Base-by-base conservation (phyloP, 768 basidiomycete genomes). In the Mycena olivaceomarginata region DNA sequence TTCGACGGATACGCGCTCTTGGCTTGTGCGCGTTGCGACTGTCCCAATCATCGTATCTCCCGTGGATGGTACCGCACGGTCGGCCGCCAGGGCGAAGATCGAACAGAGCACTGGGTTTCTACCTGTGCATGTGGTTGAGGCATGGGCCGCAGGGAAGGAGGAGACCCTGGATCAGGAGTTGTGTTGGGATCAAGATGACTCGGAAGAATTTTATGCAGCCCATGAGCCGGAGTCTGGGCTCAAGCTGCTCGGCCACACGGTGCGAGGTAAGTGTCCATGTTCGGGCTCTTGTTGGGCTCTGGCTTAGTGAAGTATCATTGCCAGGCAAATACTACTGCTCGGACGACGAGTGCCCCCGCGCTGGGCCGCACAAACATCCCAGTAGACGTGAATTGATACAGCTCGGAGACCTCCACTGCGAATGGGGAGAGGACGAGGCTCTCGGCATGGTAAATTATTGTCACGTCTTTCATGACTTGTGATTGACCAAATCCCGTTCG, bases 321-420 rank as follows among this genome's bases (percentile, higher is more conserved):
- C 2, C 31, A 79, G 78, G 78, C 13, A 76, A 79, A 75, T 79
- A 72, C 46, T 73, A 59, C 41, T 79, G 78, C 41, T 72, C 78
- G 45, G 72, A 76, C 13, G 72, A 76, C 9, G 67, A 66, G 1
- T 79, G 75, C 56, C 66, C 78, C 1, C 40, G 48, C 59, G 37
- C 51, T 9, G 68, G 67, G 18, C 37, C 66, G 0, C 67, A 79
- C 20, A 41, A 22, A 6, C 62, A 64, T 60, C 62, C 72, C 15
- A 56, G 48, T 43, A 56, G 63, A 31, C 70, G 53, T 1, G 72
- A 73, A 56, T 40, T 57, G 25, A 64, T 79, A 53, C 75, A 79
- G 48, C 39, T 77, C 5, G 78, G 78, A n/a, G 75, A 76, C 60
- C 65, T 56, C 6, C 45, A 48, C 11, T 64, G 56, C 25, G 56